Evolutionary conservation across 2,329 filamentous ascomycete species (phyloP), one percentile per base, ranked within the genome.

Genomic region (Diplodia scrobiculata): DNA sequence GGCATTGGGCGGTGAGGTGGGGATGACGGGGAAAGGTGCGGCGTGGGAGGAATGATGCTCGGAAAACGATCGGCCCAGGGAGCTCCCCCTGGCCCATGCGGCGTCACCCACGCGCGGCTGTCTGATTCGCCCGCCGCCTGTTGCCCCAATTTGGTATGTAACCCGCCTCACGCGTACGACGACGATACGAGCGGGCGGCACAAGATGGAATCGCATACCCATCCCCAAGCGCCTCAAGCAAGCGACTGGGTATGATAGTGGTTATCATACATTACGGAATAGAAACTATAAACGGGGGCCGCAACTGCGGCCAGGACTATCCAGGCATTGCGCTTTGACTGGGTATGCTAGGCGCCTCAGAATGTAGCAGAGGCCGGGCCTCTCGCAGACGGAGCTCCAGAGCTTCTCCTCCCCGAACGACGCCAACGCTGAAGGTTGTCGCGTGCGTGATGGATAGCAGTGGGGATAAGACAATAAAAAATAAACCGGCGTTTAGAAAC

Each of bases 201-300:
- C 58, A 72, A 73, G 71, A 63, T 17, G 41, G 25, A 54, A 66
- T 72, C 75, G 73, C 74, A 77, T 76, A 74, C 71, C 73, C 41
- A 71, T 74, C 73, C 73, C 72, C 67, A 62, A 62, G 45, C 45
- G 58, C 58, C 58, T 45, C 69, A 72, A 64, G 62, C 48, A 64
- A 64, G 48, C 62, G 48, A 53, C 48, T 41, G 58, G 41, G 58
- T 62, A 62, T 62, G 58, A 62, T 45, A 47, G 50, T 34, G 38
- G 21, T 47, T 75, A 76, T 75, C 72, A 78, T 78, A 78, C 75
- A 78, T 78, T 78, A 78, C 68, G 71, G 70, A 77, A 78, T 77
- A 77, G 72, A 71, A 77, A 73, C 72, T 78, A 78, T 77, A 69
- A 75, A 77, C 71, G 72, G 77, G 74, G 75, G 54, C 36, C 70